Evolutionary conservation across 179 eudicot genomes (phyloP), one percentile per base, ranked within the genome.

Genomic region (Dionaea muscipula): DNA sequence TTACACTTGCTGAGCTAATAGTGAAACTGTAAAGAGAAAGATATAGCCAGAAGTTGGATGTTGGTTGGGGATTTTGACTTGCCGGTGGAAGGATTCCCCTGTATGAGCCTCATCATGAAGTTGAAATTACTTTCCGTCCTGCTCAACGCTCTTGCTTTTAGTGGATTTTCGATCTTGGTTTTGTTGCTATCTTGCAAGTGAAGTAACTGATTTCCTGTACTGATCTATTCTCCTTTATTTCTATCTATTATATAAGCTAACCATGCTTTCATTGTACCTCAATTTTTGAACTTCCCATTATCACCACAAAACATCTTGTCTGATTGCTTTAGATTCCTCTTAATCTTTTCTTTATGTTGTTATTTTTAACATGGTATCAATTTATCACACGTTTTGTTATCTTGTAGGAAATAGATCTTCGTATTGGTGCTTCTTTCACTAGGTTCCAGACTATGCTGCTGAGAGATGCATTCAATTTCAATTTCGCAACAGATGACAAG

Each of bases 351-450:
- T 41, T 56, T 35, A 8, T 45, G 24, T 51, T 19, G 33, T 45
- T 16, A 35, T 52, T 37, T 51, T 47, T 64, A 35, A 54, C 41
- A 35, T 41, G 60, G n/a, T 45, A 45, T 56, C 37, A 36, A 19
- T 26, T 55, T 66, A 51, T 47, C 35, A 28, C 35, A 28, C 8
- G 35, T 28, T 58, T 17, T 41, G 49, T 57, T 68, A n/a, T n/a
- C n/a, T 59, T 80, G 67, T 70, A 91, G 98, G 98, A 91, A 70
- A 82, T 91, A 68, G 98, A 87, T 79, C 85, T 91, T 18, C 87
- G 98, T 8, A 91, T 84, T 57, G 98, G 98, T 49, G 98, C 98
- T 72, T 87, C 98, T 67, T 91, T 91, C 70, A 91, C 98, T 25
- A 75, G 98, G 62, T 91, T 91, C 64, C 98, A 87, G 75, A 91